phyloP scores from a whole-genome alignment of 345 rosid species.

The Cardiospermum halicacabum region DNA sequence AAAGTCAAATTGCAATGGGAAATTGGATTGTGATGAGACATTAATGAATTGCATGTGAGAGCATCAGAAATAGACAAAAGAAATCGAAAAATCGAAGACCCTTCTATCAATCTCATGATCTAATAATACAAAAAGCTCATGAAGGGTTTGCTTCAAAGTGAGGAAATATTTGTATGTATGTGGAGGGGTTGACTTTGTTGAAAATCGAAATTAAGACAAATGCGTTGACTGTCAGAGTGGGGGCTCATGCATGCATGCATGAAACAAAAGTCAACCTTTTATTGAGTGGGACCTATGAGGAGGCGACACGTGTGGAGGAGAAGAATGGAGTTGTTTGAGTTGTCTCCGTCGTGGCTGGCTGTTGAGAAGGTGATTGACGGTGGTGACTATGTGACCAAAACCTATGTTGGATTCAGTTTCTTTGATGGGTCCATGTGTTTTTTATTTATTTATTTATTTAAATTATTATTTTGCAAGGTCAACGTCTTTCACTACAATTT shows the following conservation, averaged over 20 bases:
- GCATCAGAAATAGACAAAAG: conserved; percentile 19
- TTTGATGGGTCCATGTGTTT: not conserved
- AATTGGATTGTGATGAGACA: not conserved
- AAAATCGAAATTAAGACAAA: conserved; percentile 11
- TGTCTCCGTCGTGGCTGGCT: conserved; percentile 15
- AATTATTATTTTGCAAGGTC: too few relatives aligned
- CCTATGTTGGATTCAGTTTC: not conserved
- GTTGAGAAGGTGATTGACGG: not conserved
- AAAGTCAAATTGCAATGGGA: not conserved
- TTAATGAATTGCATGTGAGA: not conserved
- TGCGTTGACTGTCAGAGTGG: conserved; percentile 61
- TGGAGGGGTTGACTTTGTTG: conserved; percentile 72
- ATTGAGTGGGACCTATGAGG: conserved; percentile 22
- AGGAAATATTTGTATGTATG: conserved; percentile 45
- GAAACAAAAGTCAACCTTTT: conserved; percentile 45
- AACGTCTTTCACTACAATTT: too few relatives aligned
- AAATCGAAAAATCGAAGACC: not conserved
- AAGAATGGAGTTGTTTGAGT: conserved; percentile 29
- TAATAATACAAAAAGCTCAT: not conserved
- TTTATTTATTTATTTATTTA: too few relatives aligned
- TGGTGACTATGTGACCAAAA: not conserved
- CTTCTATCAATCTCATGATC: too few relatives aligned
- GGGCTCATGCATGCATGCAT: conserved; percentile 21
- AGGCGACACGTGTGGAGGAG: conserved; percentile 21
- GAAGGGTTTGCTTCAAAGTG: conserved; percentile 40